These are phyloP conservation scores for Aeminium ludgeri DNA, from an alignment of 495 filamentous ascomycete species.

Conservation along the genomic window DNA sequence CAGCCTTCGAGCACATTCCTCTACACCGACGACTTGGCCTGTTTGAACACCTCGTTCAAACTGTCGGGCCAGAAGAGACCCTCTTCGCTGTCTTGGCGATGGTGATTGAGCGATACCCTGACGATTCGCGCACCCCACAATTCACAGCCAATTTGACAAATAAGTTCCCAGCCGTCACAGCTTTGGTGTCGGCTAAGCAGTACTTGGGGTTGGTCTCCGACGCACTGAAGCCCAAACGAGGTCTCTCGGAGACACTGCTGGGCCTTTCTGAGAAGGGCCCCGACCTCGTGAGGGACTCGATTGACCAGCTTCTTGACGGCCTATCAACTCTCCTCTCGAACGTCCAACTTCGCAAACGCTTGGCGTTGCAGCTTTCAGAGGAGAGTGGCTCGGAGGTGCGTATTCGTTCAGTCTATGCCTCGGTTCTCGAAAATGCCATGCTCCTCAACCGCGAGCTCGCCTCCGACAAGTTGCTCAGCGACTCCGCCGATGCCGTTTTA, in stretches of 20 bases:
- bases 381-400: slow-evolving; percentile 1
- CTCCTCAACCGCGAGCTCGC: slow-evolving; percentile 13
- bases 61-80: slow-evolving; percentile 68
- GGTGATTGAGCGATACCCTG: slow-evolving; percentile 51
- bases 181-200: slow-evolving; percentile 41
- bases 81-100: slow-evolving; percentile 55
- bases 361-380: slow-evolving; percentile 11
- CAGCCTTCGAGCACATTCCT: slow-evolving; percentile 88
- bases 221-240: slow-evolving; percentile 50
- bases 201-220: slow-evolving; percentile 57
- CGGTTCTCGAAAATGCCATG: slow-evolving; percentile 37
- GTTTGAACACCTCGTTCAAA: slow-evolving; percentile 65
- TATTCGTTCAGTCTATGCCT: slow-evolving; percentile 21
- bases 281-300: slow-evolving; percentile 41
- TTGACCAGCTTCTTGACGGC: slow-evolving; percentile 44
- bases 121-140: slow-evolving; percentile 30
- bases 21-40: slow-evolving; percentile 61
- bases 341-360: slow-evolving; percentile 9
- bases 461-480: slow-evolving; percentile 28
- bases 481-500: slow-evolving; percentile 50
- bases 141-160: slow-evolving; percentile 40
- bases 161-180: slow-evolving; percentile 6
- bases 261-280: slow-evolving; percentile 43
- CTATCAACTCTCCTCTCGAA: slow-evolving; percentile 42
- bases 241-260: slow-evolving; percentile 51